Conservation (phyloP, 2,329 filamentous ascomycete species). For the Sporothrix protearum region DNA sequence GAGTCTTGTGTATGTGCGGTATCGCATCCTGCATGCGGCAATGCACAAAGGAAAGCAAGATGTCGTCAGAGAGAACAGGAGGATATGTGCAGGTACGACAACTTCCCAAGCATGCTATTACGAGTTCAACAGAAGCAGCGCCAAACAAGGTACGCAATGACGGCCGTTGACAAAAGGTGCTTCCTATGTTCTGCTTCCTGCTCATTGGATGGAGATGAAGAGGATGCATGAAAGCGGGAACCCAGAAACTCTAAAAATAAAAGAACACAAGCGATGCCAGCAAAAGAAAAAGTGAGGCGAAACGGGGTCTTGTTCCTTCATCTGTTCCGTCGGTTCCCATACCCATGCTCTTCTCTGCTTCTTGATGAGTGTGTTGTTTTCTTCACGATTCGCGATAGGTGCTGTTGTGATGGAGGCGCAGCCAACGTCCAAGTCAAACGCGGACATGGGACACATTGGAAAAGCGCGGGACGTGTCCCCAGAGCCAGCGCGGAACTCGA, state of each 20-base stretch:
- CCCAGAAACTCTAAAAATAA: not conserved
- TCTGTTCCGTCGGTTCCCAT: not conserved
- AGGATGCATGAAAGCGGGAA: not conserved
- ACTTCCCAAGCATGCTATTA: not conserved
- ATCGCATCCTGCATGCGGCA: not conserved
- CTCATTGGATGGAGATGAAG: not conserved
- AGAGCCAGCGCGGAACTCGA: not conserved
- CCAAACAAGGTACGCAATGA: not conserved
- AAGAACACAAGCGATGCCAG: not conserved
- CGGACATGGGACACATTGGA: not conserved
- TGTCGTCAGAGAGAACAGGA: not conserved
- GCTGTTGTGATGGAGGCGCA: not conserved
- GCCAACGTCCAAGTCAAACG: not conserved
- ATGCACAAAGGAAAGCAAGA: not conserved
- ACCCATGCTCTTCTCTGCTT: not conserved
- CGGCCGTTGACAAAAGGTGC: not conserved
- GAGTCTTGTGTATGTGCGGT: not conserved
- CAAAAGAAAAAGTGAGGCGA: not conserved
- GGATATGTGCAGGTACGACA: not conserved
- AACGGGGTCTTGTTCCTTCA: not conserved
- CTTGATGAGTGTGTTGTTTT: not conserved
- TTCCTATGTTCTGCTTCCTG: not conserved
- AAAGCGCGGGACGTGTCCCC: not conserved
- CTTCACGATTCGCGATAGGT: not conserved
- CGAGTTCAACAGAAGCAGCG: not conserved